Evolutionary conservation across 495 filamentous ascomycete species (phyloP), one percentile per base, ranked within the genome.

Genomic region (Opeltia flavorubescens): DNA sequence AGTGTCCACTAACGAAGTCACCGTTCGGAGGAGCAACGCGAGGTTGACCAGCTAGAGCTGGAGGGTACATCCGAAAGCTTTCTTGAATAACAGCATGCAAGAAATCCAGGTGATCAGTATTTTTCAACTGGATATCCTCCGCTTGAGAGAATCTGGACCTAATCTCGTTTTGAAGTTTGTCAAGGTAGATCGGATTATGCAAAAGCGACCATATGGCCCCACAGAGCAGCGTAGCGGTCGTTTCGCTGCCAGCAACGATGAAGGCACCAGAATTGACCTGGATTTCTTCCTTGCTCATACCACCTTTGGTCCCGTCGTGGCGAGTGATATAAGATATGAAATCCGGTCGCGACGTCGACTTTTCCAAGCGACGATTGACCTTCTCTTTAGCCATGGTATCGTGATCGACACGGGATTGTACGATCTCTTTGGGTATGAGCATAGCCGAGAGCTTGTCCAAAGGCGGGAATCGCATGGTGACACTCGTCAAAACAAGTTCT

Each of bases 181-280:
- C 46, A 36, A 66, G 60, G 17, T 63, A 40, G 3, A 55, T 46
- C 0, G 68, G 59, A 20, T 65, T 61, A 2, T 61, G 60, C 12
- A 72, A 59, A 0, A 80, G 65, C 33, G 71, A 67, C 42, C 65
- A 78, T 18, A 74, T 62, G 11, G 62, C 63, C 3, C 72, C 76
- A 0, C 58, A 56, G 0, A 80, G 49, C 1, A 64, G 47, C 0
- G 74, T 77, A 0, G 76, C 76, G 5, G 72, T 70, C 0, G 76
- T 80, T 52, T 81, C 77, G 51, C 69, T 75, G 6, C 76, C 77
- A n/a, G 55, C 55, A 23, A 45, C 34, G 38, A 56, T 36, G 30
- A 55, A 53, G 0, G 28, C 26, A 11, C 43, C 40, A 2, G 44
- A 23, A 18, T 51, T 54, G 3, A 28, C 17, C 5, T 49, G 27